Conservation (phyloP, 2,329 filamentous ascomycete species). For the Monosporascus ibericus region DNA sequence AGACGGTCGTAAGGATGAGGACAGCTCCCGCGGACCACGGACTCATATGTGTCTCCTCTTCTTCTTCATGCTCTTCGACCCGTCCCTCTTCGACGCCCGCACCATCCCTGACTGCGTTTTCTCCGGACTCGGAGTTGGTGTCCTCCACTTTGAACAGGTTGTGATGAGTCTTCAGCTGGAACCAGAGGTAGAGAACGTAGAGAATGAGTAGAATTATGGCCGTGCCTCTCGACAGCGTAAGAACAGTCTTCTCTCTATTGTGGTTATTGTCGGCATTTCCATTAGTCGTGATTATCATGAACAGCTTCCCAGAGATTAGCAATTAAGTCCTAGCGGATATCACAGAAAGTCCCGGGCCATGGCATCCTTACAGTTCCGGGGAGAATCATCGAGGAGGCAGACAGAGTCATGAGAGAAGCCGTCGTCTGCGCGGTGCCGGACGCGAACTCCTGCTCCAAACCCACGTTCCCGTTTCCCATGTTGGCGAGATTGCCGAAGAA, state of each 20-base stretch:
- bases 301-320: constrained; percentile 41
- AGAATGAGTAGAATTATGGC: constrained; percentile 68
- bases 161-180: constrained; percentile 71
- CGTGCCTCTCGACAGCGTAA: constrained; percentile 69
- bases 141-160: constrained; percentile 59
- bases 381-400: constrained; percentile 72
- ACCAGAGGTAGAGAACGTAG: constrained; percentile 71
- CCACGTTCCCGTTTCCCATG: constrained; percentile 50
- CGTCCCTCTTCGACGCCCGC: constrained; percentile 22
- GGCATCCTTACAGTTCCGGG: constrained; percentile 55
- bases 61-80: constrained; percentile 34
- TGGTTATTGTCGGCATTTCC: constrained; percentile 25
- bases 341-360: background rate
- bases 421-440: constrained; percentile 72
- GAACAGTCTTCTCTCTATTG: constrained; percentile 50
- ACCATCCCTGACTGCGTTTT: constrained; percentile 9
- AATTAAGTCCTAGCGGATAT: background rate
- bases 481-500: constrained; percentile 66
- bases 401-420: constrained; percentile 67
- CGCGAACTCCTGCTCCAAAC: constrained; percentile 66
- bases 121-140: constrained; percentile 10
- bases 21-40: constrained; percentile 59
- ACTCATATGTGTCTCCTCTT: constrained; percentile 48
- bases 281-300: constrained; percentile 51
- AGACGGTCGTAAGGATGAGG: constrained; percentile 61